Base-by-base conservation (phyloP, 2,329 filamentous ascomycete genomes). In the Monosporascus sp. region DNA sequence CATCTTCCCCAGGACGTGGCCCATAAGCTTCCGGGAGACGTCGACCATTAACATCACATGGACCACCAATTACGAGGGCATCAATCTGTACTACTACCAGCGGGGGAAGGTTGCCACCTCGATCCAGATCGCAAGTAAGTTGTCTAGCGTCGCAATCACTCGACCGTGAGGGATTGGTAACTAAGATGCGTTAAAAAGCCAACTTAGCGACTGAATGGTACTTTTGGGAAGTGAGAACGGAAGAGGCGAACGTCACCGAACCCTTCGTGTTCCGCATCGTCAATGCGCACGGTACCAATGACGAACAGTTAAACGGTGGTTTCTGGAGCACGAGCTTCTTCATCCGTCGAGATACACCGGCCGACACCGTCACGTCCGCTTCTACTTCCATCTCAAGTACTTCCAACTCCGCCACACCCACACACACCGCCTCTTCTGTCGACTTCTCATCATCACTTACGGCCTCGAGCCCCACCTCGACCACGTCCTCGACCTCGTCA, bases 281-380 rank as follows among this genome's bases (percentile, higher is more conserved):
- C 25, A 50, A 55, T 50, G 51, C 55, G 5, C 60, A 6, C 67
- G 70, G 50, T 8, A 27, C 25, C 25, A 7, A 27, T 27, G 25
- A 27, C 25, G 25, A 27, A 27, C 25, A 27, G 7, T 27, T 27
- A 27, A 9, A 27, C 7, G 25, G 25, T 9, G 25, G 7, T 27
- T 27, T 27, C 25, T 27, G 25, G 7, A 27, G 25, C 7, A 27
- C 7, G 25, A 27, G 25, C 25, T 27, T 27, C 25, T 27, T 27
- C 25, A 27, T 27, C 25, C 25, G 25, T 9, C 25, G 25, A 2
- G 7, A 27, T 8, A 27, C 7, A 27, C 25, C 7, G 25, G 25
- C 7, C 25, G 25, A 27, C 7, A 27, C 25, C 7, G 25, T 9
- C 25, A 27, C 25, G 25, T 27, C 25, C 25, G 8, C 25, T 27